Percentiles rank a stretch among this genome's conserved stretches.
phyloP scores from a whole-genome alignment of 2,329 filamentous ascomycete species.

The Ophiosphaerella narmari region DNA sequence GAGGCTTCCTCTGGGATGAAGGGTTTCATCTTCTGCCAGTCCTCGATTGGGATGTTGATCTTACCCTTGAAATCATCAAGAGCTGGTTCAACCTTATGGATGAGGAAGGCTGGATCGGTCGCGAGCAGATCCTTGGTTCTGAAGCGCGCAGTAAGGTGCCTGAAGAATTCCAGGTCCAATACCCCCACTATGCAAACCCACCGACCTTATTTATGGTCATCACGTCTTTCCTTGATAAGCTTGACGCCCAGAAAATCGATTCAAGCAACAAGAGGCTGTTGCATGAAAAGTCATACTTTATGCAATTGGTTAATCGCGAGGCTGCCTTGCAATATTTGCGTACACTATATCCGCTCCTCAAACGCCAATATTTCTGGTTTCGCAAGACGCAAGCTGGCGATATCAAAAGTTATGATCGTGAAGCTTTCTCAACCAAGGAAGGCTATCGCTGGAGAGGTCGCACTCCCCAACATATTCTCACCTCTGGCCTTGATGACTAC shows the following conservation, averaged over 20 bases:
- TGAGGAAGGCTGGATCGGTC: slow-evolving; percentile 94
- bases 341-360: slow-evolving; percentile 82
- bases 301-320: slow-evolving; percentile 69
- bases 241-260: slow-evolving; percentile 56
- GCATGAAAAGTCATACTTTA: slow-evolving; percentile 56
- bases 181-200: slow-evolving; percentile 96
- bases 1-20: slow-evolving; percentile 97
- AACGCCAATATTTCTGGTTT: slow-evolving; percentile 94
- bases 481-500: slow-evolving; percentile 95
- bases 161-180: slow-evolving; percentile 88
- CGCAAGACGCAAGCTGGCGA: slow-evolving; percentile 88
- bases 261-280: slow-evolving; percentile 42
- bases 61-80: slow-evolving; percentile 80
- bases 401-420: slow-evolving; percentile 86
- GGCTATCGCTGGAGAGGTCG: slow-evolving; percentile 95
- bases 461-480: slow-evolving; percentile 82
- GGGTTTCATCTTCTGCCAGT: slow-evolving; percentile 93
- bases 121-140: slow-evolving; percentile 89
- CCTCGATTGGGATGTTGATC: slow-evolving; percentile 90
- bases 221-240: slow-evolving; percentile 79
- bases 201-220: slow-evolving; percentile 92
- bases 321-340: slow-evolving; percentile 73
- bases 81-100: slow-evolving; percentile 98
- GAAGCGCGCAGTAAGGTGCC: slow-evolving; percentile 97
- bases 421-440: slow-evolving; percentile 86